Evolutionary conservation across 371 early-diverging fungal genomes (phyloP).

Genomic region (Mortierella polycephala): DNA sequence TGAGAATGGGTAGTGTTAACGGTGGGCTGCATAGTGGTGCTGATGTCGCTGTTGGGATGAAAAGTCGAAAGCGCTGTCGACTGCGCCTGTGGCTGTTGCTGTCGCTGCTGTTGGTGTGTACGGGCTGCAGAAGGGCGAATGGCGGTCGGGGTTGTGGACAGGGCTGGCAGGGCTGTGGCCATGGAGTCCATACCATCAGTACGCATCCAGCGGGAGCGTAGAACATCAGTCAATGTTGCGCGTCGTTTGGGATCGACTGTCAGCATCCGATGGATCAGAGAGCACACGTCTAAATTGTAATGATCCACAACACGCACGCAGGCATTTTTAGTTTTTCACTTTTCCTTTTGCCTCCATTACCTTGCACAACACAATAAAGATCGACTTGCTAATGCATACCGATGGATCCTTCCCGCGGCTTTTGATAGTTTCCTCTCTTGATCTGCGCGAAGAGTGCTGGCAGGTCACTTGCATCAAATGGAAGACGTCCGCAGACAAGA

Average conservation of each 20-base stretch:
- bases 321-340: neutral
- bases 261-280: constrained; percentile 63
- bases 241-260: constrained; percentile 64
- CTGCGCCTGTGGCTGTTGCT: constrained; percentile 11
- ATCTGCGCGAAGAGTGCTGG: constrained; percentile 78
- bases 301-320: neutral
- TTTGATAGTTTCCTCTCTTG: constrained; percentile 64
- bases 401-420: constrained; percentile 59
- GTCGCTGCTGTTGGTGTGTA: constrained; percentile 23
- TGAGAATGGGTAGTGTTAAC: constrained; percentile 14
- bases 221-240: constrained; percentile 55
- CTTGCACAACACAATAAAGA: neutral
- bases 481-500: constrained; percentile 80
- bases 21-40: constrained; percentile 25
- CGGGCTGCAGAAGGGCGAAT: constrained; percentile 17
- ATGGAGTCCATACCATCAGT: constrained; percentile 39
- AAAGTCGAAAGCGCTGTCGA: constrained; percentile 22
- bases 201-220: constrained; percentile 50
- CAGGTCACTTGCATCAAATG: constrained; percentile 84
- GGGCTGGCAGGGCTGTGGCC: constrained; percentile 18
- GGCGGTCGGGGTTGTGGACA: constrained; percentile 32
- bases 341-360: neutral
- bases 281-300: constrained; percentile 32
- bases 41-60: constrained; percentile 43
- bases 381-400: constrained; percentile 5